Percentiles rank a stretch among this genome's conserved stretches.
Evolutionary conservation across 148 eudicot genomes (phyloP).

Genomic region (Vaccinium macrocarpon): DNA sequence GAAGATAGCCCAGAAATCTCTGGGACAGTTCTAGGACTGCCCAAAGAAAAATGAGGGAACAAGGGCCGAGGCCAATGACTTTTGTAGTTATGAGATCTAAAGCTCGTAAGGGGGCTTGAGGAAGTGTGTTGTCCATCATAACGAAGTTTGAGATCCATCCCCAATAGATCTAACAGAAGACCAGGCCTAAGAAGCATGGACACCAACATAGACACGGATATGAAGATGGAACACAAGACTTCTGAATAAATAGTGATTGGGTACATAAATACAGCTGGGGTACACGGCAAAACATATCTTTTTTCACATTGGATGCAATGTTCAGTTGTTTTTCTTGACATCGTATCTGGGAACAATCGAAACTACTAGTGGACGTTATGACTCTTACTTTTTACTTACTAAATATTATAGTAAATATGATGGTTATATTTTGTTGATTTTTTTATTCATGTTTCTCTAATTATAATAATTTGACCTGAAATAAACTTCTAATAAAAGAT

Average conservation of each 20-base stretch:
- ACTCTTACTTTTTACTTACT: neutral
- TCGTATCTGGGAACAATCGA: neutral
- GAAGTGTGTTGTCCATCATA: neutral
- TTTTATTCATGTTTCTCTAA: neutral
- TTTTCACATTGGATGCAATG: neutral
- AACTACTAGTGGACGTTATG: neutral
- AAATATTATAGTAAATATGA: neutral
- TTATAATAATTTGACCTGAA: neutral
- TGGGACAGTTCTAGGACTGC: neutral
- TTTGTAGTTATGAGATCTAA: neutral
- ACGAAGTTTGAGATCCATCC: neutral
- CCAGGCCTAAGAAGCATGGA: neutral
- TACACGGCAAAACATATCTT: neutral
- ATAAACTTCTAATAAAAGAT: neutral
- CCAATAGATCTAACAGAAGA: neutral
- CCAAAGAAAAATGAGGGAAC: neutral
- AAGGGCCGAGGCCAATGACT: neutral
- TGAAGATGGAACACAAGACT: neutral
- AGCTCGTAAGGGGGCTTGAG: neutral
- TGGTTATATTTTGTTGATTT: neutral
- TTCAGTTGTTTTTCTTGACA: neutral
- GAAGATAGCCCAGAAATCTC: neutral
- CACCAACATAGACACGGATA: neutral
- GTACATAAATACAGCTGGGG: neutral
- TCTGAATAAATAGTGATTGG: neutral